Evolutionary conservation across 202 grass and related monocot species (phyloP), one percentile per base, ranked within the genome.

Genomic region (Carex arenaria): DNA sequence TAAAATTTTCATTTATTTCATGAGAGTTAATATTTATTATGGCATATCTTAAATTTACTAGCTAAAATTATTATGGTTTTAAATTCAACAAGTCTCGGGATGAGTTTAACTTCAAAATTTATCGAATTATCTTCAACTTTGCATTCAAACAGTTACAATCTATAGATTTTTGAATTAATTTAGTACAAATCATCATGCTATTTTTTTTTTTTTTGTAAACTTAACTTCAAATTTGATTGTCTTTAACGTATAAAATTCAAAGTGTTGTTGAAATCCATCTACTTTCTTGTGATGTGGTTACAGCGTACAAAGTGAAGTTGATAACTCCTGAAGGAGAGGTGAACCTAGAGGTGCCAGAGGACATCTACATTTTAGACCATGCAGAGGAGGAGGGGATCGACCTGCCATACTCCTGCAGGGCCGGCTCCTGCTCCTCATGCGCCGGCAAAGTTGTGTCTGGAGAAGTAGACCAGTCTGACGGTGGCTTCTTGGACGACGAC

Each of bases 351-450:
- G 79, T 90, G 3, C 82, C 89, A 32, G 86, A 93, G 17, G 95
- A 98, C 63, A 83, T 70, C 0, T 92, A 92, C 91, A 88, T 98
- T 83, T 87, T 98, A 0, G 95, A 98, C 86, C 65, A 85, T 3
- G 93, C 89, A 14, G 91, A 95, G 86, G 95, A 98, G 68, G 78
- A 65, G 2, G 93, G 91, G 3, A 84, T 98, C 69, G 84, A 87
- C n/a, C 80, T 98, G 22, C 95, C 95, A 3, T 98, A 95, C 86
- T 95, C 95, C 0, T 98, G 95, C 89, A 83, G 93, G 7, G 89
- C 93, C 0, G 95, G 95, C 0, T 95, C 95, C 2, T 98, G 95
- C 91, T 92, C 90, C 18, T 92, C 93, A 8, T 98, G 95, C 83
- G 93, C 90, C 28, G 95, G 88, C 43, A 98, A 95, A 87, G 2